Evolutionary conservation across 257 asterid genomes (phyloP), one percentile per base, ranked within the genome.

Genomic region (Marsdenia floribunda): DNA sequence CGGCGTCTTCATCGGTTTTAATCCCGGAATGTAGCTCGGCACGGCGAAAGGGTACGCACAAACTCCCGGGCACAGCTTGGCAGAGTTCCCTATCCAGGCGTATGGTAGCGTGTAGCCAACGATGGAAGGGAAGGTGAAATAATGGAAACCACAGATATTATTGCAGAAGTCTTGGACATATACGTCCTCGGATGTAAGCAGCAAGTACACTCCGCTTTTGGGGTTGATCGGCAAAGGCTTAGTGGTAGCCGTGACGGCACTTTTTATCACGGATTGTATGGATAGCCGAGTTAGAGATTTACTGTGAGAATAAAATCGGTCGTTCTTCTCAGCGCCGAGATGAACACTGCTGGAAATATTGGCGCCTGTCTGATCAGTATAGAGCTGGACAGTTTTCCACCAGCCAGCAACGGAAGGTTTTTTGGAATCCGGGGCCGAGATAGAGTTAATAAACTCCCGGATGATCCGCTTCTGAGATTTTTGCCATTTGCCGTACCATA

Each of bases 41-140:
- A 88, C 93, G 6, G 92, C 88, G 70, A 91, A 91, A 1, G 98
- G 98, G 79, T 91, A 93, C 0, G 98, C 95, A 72, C 98, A 93
- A 3, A 76, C 73, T 0, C 88, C 97, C 1, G 98, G 91, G 82
- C 96, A 93, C 11, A 86, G 70, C 71, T 87, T 87, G 0, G 83
- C 97, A 0, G 98, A 93, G 83, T 93, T 93, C 1, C 98, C 98
- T 42, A 91, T 85, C 98, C 98, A 93, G 21, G 98, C 97, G 88
- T 87, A 93, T 70, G 98, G 97, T 4, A 93, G 88, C 72, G 98
- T 91, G 81, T 93, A 88, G 13, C 98, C 98, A 3, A 93, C 96
- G 11, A 93, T 89, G 1, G 98, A 93, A 1, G 98, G 97, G 78
- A 87, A 93, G 1, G 96, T 91, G 82, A 93, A 93, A 82, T 91